Base-by-base conservation (phyloP, 2,329 filamentous ascomycete genomes). In the Colletotrichum tanaceti region DNA sequence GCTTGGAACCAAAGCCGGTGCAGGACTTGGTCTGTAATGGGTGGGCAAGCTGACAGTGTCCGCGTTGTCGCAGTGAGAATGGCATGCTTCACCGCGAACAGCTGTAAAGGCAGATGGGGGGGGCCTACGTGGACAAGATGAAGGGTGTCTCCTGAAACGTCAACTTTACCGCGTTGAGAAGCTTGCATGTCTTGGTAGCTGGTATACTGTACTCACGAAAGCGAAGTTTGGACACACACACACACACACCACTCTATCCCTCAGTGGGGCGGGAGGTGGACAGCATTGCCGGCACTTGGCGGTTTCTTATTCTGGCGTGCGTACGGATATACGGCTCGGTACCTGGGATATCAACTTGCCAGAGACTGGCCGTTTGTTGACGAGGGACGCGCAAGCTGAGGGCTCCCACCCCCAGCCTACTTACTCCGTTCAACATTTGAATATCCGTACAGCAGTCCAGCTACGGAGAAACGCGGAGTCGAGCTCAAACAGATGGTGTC, bases 391-490 rank as follows among this genome's bases (percentile, higher is more conserved):
- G 43, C 16, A 60, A 18, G 44, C 16, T 20, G 41, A 16, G 16
- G 55, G 52, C 52, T 39, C 11, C 18, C 14, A 35, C 44, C 41
- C 41, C n/a, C 18, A 62, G 43, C 43, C 50, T 64, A 35, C 32
- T 54, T 64, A 35, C 32, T 54, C 24, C 38, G 46, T 53, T 47
- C 63, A 32, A n/a, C 39, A 41, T 41, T 38, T 47, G 63, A n/a
- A n/a, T n/a, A n/a, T n/a, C n/a, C 35, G 24, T 65, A 55, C 16
- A 53, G 53, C 55, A n/a, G 18, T 46, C 35, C 20, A 38, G 43
- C 46, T 3, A 57, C 54, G 57, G 32, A 20, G 24, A 60, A 32
- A 18, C 43, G 54, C 38, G n/a, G 38, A 22, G 35, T 11, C 24
- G n/a, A 14, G 2, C 16, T 18, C 9, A 9, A 43, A 46, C 28